phyloP scores from a whole-genome alignment of 2,329 filamentous ascomycete species.

The Nemania diffusa region DNA sequence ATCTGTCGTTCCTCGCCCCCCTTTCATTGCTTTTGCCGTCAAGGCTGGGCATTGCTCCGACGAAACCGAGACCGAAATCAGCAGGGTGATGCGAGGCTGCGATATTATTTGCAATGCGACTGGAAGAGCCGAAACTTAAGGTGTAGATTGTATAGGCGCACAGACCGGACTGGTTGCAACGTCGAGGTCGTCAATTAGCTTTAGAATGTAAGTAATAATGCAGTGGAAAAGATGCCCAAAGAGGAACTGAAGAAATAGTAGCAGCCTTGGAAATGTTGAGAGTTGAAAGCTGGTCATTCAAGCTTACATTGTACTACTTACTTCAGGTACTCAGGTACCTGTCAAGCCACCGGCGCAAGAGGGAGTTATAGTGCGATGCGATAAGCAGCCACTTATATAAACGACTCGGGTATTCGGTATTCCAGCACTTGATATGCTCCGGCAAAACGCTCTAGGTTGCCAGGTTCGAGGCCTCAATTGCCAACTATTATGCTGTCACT shows the following conservation, averaged over 20 bases:
- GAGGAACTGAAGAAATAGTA: background rate
- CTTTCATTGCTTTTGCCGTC: slow-evolving; percentile 8
- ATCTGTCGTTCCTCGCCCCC: background rate
- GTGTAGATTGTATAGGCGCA: background rate
- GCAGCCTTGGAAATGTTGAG: background rate
- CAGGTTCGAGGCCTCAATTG: background rate
- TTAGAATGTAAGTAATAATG: background rate
- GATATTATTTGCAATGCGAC: background rate
- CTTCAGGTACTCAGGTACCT: too few species aligned
- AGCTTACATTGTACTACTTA: background rate
- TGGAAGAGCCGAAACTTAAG: background rate
- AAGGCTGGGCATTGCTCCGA: slow-evolving; percentile 28
- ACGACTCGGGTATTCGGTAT: slow-evolving; percentile 1
- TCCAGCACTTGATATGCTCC: background rate
- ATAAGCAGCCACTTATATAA: background rate
- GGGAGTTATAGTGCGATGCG: background rate
- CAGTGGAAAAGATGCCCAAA: background rate
- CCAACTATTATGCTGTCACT: background rate
- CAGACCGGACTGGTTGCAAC: background rate
- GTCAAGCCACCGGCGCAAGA: background rate
- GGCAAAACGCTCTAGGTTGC: background rate
- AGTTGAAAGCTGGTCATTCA: background rate
- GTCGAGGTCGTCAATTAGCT: background rate
- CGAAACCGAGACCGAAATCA: background rate
- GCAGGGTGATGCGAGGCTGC: background rate